These are phyloP conservation scores for Wickerhamomyces ciferrii DNA, from an alignment of 805 yeast species.

Conservation along the genomic window DNA sequence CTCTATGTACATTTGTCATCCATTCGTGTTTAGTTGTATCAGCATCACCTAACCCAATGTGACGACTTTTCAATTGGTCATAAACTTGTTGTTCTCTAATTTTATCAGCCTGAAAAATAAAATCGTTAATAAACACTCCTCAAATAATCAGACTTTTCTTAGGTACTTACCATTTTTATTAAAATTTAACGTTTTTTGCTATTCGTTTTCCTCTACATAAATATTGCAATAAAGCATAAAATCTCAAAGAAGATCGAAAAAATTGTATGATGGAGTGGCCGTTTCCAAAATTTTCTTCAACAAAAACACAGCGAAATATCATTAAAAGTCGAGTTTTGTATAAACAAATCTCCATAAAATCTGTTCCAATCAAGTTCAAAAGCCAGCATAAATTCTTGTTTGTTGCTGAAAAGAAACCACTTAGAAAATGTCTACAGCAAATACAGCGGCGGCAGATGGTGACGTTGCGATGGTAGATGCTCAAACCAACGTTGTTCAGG, in stretches of 20 bases:
- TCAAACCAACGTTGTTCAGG: background rate
- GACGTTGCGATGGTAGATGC: background rate
- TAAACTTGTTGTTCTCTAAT: conserved; percentile 53
- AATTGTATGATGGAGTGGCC: background rate
- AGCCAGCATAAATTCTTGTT: too few relatives aligned
- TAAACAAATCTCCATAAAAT: background rate
- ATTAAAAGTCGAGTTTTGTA: background rate
- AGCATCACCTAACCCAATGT: conserved; percentile 73
- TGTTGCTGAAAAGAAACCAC: background rate
- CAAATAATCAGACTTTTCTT: background rate
- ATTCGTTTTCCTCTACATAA: too few relatives aligned
- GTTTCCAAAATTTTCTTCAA: background rate
- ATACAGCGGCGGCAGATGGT: background rate
- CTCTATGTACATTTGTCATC: conserved; percentile 59
- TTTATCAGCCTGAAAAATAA: conserved; percentile 49
- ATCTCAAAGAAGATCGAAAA: background rate
- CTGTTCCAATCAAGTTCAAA: background rate
- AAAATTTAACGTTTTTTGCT: too few relatives aligned
- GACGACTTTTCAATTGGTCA: conserved; percentile 51
- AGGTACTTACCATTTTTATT: background rate
- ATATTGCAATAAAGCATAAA: background rate
- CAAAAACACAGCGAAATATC: background rate
- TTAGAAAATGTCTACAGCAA: background rate
- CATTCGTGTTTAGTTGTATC: conserved; percentile 70
- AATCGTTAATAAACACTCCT: background rate